Conservation (phyloP, 768 basidiomycete species). For the Crassisporium funariophilum region DNA sequence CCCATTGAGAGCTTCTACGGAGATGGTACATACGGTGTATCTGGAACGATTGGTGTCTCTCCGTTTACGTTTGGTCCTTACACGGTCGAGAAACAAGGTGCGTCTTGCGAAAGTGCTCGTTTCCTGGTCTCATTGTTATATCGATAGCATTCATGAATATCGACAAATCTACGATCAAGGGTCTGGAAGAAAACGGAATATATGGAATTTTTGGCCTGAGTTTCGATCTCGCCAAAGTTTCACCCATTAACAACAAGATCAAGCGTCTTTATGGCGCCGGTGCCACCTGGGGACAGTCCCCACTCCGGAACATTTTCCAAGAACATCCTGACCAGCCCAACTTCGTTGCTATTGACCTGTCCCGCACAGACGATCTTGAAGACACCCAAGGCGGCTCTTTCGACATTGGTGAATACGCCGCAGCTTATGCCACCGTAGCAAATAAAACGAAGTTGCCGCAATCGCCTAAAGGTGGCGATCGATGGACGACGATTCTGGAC, state of each 20-base stretch:
- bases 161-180: conserved; percentile 12
- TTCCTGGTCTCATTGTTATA: too few species aligned
- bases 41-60: conserved; percentile 34
- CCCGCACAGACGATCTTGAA: conserved; percentile 41
- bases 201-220: conserved; percentile 38
- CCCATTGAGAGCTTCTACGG: conserved; percentile 32
- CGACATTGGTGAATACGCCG: conserved; percentile 44
- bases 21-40: conserved; percentile 36
- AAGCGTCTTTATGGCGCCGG: conserved; percentile 22
- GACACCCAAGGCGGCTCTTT: conserved; percentile 43
- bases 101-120: too few species aligned
- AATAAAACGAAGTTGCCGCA: conserved; percentile 33
- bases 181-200: conserved; percentile 24
- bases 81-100: conserved; percentile 25
- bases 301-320: conserved; percentile 42
- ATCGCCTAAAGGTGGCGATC: conserved; percentile 32
- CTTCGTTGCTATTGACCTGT: conserved; percentile 44
- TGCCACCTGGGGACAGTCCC: conserved; percentile 35
- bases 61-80: conserved; percentile 34
- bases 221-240: conserved; percentile 31
- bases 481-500: conserved; percentile 46
- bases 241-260: conserved; percentile 30
- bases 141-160: conserved; percentile 39
- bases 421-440: conserved; percentile 31
- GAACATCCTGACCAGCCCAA: conserved; percentile 36